phyloP scores from a whole-genome alignment of 805 yeast species.

The Ogataea henricii region DNA sequence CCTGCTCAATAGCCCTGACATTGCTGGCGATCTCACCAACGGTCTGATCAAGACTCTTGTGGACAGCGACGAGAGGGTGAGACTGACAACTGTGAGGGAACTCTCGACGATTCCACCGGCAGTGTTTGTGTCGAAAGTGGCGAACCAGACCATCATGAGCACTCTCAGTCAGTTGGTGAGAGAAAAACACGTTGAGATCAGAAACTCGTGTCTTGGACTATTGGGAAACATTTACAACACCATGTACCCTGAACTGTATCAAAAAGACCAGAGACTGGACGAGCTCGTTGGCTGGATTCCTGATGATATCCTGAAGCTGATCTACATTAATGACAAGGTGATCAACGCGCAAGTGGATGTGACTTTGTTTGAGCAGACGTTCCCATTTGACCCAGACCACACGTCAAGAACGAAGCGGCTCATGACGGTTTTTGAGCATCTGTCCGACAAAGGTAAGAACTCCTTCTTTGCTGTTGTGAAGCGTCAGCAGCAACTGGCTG shows the following conservation, averaged over 20 bases:
- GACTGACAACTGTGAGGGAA: conserved; percentile 59
- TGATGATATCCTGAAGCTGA: conserved; percentile 58
- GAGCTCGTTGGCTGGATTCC: conserved; percentile 57
- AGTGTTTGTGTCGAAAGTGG: conserved; percentile 49
- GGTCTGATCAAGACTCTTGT: conserved; percentile 69
- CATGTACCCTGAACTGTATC: conserved; percentile 36
- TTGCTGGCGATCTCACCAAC: conserved; percentile 50
- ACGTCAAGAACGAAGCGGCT: conserved; percentile 53
- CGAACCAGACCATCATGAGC: conserved; percentile 47
- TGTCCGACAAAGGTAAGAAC: conserved; percentile 59
- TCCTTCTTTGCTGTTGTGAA: conserved; percentile 70
- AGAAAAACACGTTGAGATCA: conserved; percentile 67
- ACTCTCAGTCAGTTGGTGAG: conserved; percentile 65
- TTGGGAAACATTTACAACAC: conserved; percentile 58
- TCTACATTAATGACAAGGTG: conserved; percentile 70
- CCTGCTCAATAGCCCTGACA: conserved; percentile 45
- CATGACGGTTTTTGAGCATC: conserved; percentile 45
- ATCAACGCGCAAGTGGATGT: conserved; percentile 69
- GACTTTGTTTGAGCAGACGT: conserved; percentile 56
- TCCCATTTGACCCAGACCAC: conserved; percentile 53
- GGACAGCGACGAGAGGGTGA: conserved; percentile 74
- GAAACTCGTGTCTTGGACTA: conserved; percentile 58
- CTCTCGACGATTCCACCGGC: conserved; percentile 49
- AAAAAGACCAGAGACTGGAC: conserved; percentile 33
- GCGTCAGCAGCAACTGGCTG: conserved; percentile 64